Evolutionary conservation across 2,329 filamentous ascomycete species (phyloP).

Genomic region (Arthrobotrys megalospora): DNA sequence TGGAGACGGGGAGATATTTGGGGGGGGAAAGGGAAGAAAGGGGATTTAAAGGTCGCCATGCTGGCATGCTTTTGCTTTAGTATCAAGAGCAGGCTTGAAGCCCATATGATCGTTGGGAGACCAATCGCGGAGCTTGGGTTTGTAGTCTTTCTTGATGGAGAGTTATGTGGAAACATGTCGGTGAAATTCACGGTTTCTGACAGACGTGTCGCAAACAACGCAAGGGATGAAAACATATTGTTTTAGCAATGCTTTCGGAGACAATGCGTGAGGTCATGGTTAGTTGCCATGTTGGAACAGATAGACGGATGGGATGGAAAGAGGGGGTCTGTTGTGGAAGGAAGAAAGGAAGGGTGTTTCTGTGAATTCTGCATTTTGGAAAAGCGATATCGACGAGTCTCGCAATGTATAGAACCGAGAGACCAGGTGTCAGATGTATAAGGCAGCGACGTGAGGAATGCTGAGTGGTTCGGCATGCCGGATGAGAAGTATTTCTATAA

Average conservation of each 20-base stretch:
- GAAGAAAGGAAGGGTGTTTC: background rate
- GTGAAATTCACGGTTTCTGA: constrained; percentile 39
- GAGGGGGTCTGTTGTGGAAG: background rate
- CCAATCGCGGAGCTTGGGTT: constrained; percentile 26
- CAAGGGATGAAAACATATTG: constrained; percentile 3
- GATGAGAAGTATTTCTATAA: constrained; percentile 14
- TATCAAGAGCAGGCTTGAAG: constrained; percentile 15
- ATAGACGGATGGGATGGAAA: background rate
- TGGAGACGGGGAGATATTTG: background rate
- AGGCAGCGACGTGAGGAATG: constrained; percentile 38
- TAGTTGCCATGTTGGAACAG: constrained; percentile 6
- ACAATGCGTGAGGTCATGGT: constrained; percentile 26
- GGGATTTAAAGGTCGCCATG: constrained; percentile 19
- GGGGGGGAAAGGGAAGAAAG: constrained; percentile 10
- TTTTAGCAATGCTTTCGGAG: constrained; percentile 20
- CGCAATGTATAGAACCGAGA: background rate
- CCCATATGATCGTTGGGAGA: constrained; percentile 25
- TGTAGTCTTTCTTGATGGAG: constrained; percentile 58
- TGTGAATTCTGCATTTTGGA: constrained; percentile 7
- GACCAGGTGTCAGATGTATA: background rate
- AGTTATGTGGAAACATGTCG: constrained; percentile 61
- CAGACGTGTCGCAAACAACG: constrained; percentile 36
- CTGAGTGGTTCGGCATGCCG: constrained; percentile 37
- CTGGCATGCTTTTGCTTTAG: background rate
- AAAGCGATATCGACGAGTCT: background rate